Conservation (phyloP, 1,284 basidiomycete genomes). For the Fomes fomentarius region DNA sequence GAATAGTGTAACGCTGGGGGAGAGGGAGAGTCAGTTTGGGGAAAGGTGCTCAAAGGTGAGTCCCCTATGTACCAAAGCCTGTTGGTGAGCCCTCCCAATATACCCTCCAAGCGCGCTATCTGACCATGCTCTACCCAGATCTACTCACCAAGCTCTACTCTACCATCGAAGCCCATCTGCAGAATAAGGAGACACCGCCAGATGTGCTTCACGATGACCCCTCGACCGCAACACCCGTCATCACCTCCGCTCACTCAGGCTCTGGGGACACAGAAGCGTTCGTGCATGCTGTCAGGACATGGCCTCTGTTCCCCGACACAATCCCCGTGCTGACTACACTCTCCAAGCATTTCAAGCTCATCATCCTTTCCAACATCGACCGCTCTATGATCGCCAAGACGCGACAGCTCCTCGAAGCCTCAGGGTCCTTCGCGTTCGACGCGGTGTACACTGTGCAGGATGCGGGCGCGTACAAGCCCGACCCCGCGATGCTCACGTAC, state of each 20-base stretch:
- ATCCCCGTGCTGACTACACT: conserved; percentile 58
- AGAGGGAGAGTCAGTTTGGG: no score
- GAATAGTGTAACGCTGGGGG: conserved; percentile 98
- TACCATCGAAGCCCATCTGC: conserved; percentile 38
- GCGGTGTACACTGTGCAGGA: conserved; percentile 71
- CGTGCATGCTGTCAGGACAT: conserved; percentile 58
- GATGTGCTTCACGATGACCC: conserved; percentile 10
- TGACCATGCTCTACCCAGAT: conserved; percentile 59
- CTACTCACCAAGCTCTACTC: conserved; percentile 59
- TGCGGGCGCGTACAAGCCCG: conserved; percentile 70
- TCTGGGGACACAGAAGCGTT: conserved; percentile 48
- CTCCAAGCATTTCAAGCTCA: conserved; percentile 64
- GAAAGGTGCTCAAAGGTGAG: no score
- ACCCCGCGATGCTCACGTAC: conserved; percentile 55
- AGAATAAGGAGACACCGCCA: conserved; percentile 20
- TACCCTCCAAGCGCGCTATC: conserved; percentile 67
- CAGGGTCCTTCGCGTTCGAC: conserved; percentile 60
- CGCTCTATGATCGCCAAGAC: conserved; percentile 62
- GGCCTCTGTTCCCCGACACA: conserved; percentile 72
- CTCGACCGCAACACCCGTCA: conserved; percentile 10
- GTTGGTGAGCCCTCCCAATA: conserved; percentile 97
- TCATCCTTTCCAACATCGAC: conserved; percentile 78
- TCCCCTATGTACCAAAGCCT: conserved; percentile 76
- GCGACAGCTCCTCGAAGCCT: conserved; percentile 53
- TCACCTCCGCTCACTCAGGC: no score